Evolutionary conservation across 2,329 filamentous ascomycete species (phyloP), one percentile per base, ranked within the genome.

Genomic region (Pseudogymnoascus sp.): DNA sequence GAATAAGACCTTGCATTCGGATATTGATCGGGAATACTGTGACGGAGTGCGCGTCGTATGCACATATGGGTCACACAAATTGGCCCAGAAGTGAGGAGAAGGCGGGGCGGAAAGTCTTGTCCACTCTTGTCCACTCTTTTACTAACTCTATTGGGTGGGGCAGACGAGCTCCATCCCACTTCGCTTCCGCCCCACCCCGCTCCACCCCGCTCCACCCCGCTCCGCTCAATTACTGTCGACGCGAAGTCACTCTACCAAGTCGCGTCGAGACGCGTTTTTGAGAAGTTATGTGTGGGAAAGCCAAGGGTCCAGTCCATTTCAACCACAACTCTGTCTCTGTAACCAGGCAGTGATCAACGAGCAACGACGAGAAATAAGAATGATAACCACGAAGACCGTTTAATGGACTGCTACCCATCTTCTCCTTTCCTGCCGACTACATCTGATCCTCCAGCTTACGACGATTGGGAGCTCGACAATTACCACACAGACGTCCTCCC

Each of bases 381-480:
- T 33, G 47, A 57, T 19, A 19, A 19, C 26, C 17, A 57, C 50
- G 50, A 33, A 19, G n/a, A 13, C 28, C 10, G 8, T 13, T 57
- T 57, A 57, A 57, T 33, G 50, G 26, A 57, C 50, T 57, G 50
- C 50, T 57, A 57, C 11, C 50, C 28, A 4, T 57, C 50, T 33
- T 57, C 50, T 33, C 50, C 50, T 57, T 33, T 33, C 10, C 15
- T 57, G 7, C 70, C 68, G 26, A 61, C 65, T 40, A 69, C 66
- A 38, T 70, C 68, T 23, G 68, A 72, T 62, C 67, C 69, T 8
- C 67, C 65, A 23, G 64, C 71, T 35, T 50, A 59, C 21, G 64
- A 69, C 35, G 66, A 71, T 66, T 70, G 65, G 67, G 67, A 72
- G 15, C 4, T 36, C 60, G 42, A 68, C 11, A 62, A 64, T 19